Conservation (phyloP, 768 basidiomycete species). For the Auriscalpium microsporum region DNA sequence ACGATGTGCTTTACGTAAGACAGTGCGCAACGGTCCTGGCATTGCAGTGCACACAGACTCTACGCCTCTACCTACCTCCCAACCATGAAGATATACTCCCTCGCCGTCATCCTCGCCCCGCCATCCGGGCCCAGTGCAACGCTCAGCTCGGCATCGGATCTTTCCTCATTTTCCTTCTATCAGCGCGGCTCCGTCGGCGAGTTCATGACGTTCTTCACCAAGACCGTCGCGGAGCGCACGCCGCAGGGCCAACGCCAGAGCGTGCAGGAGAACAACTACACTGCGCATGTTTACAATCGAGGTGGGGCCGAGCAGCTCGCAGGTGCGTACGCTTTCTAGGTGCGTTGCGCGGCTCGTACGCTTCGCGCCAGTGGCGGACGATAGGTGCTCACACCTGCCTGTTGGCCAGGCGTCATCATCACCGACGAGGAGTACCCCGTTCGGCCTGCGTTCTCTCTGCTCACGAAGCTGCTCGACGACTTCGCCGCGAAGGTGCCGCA, state of each 20-base stretch:
- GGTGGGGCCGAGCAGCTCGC: constrained; percentile 80
- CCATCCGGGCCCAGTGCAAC: constrained; percentile 53
- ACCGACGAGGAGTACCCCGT: constrained; percentile 96
- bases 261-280: constrained; percentile 89
- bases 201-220: constrained; percentile 91
- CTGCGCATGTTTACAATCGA: constrained; percentile 88
- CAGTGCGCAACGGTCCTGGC: too few species aligned
- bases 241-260: constrained; percentile 84
- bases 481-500: constrained; percentile 76
- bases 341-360: not conserved
- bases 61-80: too few species aligned
- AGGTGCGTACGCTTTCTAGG: constrained; percentile 38
- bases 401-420: constrained; percentile 69
- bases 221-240: constrained; percentile 87
- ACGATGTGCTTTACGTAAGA: too few species aligned
- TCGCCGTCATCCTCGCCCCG: constrained; percentile 66
- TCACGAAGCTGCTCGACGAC: constrained; percentile 90
- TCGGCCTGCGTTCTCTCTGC: constrained; percentile 89
- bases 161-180: constrained; percentile 91
- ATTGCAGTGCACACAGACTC: too few species aligned
- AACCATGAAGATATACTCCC: constrained; percentile 80
- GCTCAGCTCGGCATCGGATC: constrained; percentile 65
- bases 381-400: not conserved
- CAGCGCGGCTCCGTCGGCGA: constrained; percentile 81
- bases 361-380: constrained; percentile 2